Evolutionary conservation across 2,329 filamentous ascomycete genomes (phyloP).

Genomic region (Chaetomiaceae sp.): DNA sequence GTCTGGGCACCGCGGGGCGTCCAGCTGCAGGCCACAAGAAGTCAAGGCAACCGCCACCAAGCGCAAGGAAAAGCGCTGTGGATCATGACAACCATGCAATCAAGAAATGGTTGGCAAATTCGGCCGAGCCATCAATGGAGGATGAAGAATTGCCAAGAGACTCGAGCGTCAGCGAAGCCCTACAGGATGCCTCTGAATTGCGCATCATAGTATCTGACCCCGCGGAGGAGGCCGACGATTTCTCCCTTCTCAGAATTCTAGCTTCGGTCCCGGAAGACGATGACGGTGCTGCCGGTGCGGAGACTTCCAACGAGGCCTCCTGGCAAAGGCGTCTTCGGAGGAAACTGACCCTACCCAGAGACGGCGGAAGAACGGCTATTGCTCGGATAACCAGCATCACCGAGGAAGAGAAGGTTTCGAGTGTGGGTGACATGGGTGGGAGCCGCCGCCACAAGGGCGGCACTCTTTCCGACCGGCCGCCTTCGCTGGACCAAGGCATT

Average conservation of each 20-base stretch:
- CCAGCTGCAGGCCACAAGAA: background rate
- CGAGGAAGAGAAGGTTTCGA: constrained; percentile 8
- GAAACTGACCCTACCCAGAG: background rate
- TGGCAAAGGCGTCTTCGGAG: constrained; percentile 1
- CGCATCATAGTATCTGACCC: background rate
- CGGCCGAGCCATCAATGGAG: background rate
- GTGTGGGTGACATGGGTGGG: constrained; percentile 5
- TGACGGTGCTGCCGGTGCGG: no score
- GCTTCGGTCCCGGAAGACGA: constrained; percentile 7
- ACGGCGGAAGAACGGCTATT: constrained; percentile 1
- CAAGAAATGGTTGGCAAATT: constrained; percentile 4
- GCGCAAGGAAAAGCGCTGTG: background rate
- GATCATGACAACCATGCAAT: background rate
- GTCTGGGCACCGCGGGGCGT: background rate
- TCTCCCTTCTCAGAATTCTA: background rate
- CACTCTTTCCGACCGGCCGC: constrained; percentile 7
- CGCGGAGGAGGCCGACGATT: background rate
- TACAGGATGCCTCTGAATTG: background rate
- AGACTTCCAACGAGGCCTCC: no score
- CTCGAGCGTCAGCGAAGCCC: no score
- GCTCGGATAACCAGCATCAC: background rate
- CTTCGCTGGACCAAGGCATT: constrained; percentile 5
- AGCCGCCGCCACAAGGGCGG: background rate
- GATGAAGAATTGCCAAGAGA: background rate
- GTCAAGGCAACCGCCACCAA: background rate